These are phyloP conservation scores for Eucalyptus marginata DNA, from an alignment of 345 rosid genomes.

Conservation along the genomic window DNA sequence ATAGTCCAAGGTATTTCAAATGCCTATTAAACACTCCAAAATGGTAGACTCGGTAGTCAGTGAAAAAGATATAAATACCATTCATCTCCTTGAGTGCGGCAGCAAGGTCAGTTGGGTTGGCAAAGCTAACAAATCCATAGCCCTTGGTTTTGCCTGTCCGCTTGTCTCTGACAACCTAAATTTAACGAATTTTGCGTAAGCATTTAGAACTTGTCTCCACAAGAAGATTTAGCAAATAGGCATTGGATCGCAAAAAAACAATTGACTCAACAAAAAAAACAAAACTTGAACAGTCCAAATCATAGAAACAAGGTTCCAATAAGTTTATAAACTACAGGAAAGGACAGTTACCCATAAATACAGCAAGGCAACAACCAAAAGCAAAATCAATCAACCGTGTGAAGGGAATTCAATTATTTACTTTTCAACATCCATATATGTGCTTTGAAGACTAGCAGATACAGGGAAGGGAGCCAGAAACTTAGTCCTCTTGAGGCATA, in stretches of 20 bases:
- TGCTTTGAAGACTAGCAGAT: neutral
- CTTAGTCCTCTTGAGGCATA: neutral
- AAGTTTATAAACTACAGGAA: neutral
- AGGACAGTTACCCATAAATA: neutral
- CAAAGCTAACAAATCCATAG: slow-evolving; percentile 95
- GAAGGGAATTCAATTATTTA: neutral
- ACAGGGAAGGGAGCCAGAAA: neutral
- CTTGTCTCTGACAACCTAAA: slow-evolving; percentile 92
- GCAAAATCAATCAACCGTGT: neutral
- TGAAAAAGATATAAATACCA: slow-evolving; percentile 23
- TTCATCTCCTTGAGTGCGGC: slow-evolving; percentile 95
- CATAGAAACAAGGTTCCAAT: neutral
- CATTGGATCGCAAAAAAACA: neutral
- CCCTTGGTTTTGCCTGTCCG: slow-evolving; percentile 98
- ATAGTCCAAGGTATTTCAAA: neutral
- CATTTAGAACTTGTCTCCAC: neutral
- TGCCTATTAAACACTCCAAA: neutral
- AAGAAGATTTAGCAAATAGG: neutral
- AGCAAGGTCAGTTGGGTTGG: slow-evolving; percentile 76
- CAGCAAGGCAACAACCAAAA: neutral
- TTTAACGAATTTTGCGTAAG: neutral
- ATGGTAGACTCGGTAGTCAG: neutral
- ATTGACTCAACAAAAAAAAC: neutral
- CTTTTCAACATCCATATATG: neutral
- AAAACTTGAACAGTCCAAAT: neutral